Evolutionary conservation across 1,284 basidiomycete genomes (phyloP).

Genomic region (Cutaneotrichosporon spelunceum): DNA sequence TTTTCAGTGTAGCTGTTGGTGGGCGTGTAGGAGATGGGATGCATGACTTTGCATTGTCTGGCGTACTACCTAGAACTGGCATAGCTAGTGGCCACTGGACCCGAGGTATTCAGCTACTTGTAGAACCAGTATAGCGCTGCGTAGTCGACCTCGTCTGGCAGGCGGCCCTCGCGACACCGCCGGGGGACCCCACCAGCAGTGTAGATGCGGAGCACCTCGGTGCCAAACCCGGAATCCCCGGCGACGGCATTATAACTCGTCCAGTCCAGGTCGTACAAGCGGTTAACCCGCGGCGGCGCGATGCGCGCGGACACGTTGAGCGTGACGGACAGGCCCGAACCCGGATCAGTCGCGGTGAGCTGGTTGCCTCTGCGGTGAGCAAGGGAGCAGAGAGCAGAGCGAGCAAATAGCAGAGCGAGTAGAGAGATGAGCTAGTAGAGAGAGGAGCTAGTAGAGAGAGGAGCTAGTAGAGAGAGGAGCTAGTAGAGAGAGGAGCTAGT

Average conservation of each 20-base stretch:
- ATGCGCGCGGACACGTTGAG: background rate
- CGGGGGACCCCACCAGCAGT: background rate
- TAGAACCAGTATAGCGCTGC: background rate
- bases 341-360: background rate
- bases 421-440: no score
- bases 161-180: background rate
- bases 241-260: background rate
- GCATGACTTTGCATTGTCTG: background rate
- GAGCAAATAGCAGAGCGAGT: no score
- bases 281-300: background rate
- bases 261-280: background rate
- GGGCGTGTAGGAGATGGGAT: background rate
- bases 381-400: no score
- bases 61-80: no score
- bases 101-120: background rate
- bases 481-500: no score
- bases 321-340: background rate
- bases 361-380: background rate
- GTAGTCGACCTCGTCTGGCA: background rate
- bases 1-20: constrained; percentile 2
- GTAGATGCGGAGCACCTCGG: background rate
- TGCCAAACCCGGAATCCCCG: background rate
- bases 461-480: no score
- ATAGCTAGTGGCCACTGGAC: no score
- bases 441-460: no score